phyloP scores from a whole-genome alignment of 148 eudicot species.

The Nepenthes gracilis region DNA sequence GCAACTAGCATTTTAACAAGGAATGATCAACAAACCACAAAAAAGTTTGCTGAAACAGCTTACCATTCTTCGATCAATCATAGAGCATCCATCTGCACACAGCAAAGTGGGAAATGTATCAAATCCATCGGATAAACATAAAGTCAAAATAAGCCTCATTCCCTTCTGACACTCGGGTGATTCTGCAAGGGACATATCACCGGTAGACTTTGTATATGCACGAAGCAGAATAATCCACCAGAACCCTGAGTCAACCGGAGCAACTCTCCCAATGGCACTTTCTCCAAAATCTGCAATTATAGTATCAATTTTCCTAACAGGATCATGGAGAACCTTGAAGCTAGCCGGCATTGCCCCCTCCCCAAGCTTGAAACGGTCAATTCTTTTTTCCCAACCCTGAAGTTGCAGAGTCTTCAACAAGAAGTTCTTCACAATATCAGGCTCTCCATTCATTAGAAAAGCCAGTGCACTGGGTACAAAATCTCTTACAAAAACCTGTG shows the following conservation, averaged over 20 bases:
- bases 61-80: constrained; percentile 99
- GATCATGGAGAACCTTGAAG: constrained; percentile 95
- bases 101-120: constrained; percentile 94
- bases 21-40: neutral
- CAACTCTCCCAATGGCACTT: constrained; percentile 98
- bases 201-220: constrained; percentile 93
- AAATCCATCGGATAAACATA: constrained; percentile 92
- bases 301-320: constrained; percentile 78
- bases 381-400: constrained; percentile 96
- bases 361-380: constrained; percentile 94
- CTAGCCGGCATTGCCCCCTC: constrained; percentile 99
- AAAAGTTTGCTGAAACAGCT: constrained; percentile 5
- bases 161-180: constrained; percentile 98
- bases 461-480: constrained; percentile 98
- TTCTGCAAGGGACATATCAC: constrained; percentile 75
- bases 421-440: constrained; percentile 93
- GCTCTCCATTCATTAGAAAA: constrained; percentile 96
- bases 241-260: constrained; percentile 98
- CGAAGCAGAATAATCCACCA: constrained; percentile 99
- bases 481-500: constrained; percentile 94
- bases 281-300: constrained; percentile 94
- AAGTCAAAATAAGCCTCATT: constrained; percentile 68
- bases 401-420: constrained; percentile 84
- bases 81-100: constrained; percentile 98
- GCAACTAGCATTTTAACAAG: too few species aligned